Conservation (phyloP, 345 rosid species). For the Nasturtium officinale region DNA sequence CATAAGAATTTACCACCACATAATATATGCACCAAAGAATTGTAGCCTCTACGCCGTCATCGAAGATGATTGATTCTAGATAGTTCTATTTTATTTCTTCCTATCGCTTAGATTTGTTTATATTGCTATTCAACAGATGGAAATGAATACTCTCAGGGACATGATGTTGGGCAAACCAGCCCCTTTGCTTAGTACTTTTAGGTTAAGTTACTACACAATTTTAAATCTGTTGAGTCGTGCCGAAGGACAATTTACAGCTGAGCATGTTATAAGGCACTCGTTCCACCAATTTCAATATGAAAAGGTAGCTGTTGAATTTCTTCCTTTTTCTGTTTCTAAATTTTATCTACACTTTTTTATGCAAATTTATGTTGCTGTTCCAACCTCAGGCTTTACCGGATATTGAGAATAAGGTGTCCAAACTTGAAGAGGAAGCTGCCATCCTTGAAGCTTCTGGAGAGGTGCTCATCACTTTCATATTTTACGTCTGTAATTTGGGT, state of each 20-base stretch:
- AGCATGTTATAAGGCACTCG: slow-evolving; percentile 90
- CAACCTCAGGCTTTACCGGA: slow-evolving; percentile 77
- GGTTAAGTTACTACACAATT: slow-evolving; percentile 96
- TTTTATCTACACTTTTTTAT: background rate
- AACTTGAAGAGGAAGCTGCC: slow-evolving; percentile 94
- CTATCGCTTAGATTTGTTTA: slow-evolving; percentile 27
- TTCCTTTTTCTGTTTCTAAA: slow-evolving; percentile 14
- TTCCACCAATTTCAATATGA: slow-evolving; percentile 98
- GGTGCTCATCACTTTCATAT: slow-evolving; percentile 47
- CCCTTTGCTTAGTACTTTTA: slow-evolving; percentile 95
- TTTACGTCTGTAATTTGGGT: slow-evolving; percentile 18
- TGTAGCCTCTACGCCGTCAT: slow-evolving; percentile 22
- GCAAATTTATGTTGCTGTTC: slow-evolving; percentile 24
- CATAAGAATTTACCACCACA: slow-evolving; percentile 6
- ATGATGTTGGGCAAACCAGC: slow-evolving; percentile 99
- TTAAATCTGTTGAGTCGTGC: slow-evolving; percentile 98
- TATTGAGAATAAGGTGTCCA: slow-evolving; percentile 73
- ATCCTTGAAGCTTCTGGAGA: slow-evolving; percentile 87
- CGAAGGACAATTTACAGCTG: slow-evolving; percentile 98
- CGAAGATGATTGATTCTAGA: slow-evolving; percentile 15
- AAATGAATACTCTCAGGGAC: slow-evolving; percentile 84
- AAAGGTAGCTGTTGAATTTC: slow-evolving; percentile 59
- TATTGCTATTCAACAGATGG: slow-evolving; percentile 65
- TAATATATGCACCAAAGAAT: slow-evolving; percentile 2
- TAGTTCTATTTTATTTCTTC: slow-evolving; percentile 14